These are phyloP conservation scores for Ustilago crameri DNA, from an alignment of 1,284 basidiomycete species.

Conservation along the genomic window DNA sequence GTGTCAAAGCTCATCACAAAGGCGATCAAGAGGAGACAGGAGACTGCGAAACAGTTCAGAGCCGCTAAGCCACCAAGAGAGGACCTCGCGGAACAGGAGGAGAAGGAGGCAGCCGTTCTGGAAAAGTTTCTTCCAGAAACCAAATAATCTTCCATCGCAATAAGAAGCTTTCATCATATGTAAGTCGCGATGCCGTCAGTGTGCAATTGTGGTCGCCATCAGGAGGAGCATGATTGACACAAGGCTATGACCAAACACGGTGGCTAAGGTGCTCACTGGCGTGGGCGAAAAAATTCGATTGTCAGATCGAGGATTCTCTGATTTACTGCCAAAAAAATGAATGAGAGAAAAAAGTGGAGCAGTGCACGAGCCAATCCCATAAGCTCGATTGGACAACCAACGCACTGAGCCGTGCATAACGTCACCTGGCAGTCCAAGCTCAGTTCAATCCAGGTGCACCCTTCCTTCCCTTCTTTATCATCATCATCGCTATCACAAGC, in stretches of 20 bases:
- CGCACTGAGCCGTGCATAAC: conserved; percentile 8
- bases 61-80: conserved; percentile 53
- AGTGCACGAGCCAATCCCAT: conserved; percentile 20
- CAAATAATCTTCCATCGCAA: conserved; percentile 13
- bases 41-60: conserved; percentile 52
- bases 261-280: background rate
- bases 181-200: background rate
- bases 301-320: background rate
- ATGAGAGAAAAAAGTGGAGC: conserved; percentile 4
- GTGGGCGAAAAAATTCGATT: background rate
- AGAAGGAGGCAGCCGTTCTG: conserved; percentile 50
- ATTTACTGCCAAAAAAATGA: background rate
- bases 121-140: conserved; percentile 41
- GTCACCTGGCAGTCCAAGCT: conserved; percentile 25
- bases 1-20: conserved; percentile 51
- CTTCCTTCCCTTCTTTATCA: conserved; percentile 1
- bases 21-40: conserved; percentile 47
- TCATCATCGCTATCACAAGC: conserved; percentile 1
- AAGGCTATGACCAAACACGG: background rate
- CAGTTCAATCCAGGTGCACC: background rate
- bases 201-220: too few species aligned
- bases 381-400: conserved; percentile 10
- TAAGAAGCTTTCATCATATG: background rate
- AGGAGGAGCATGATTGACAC: background rate
- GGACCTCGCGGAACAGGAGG: conserved; percentile 58